Conservation (phyloP, 2,329 filamentous ascomycete genomes). For the Westerdykella aurantiaca region DNA sequence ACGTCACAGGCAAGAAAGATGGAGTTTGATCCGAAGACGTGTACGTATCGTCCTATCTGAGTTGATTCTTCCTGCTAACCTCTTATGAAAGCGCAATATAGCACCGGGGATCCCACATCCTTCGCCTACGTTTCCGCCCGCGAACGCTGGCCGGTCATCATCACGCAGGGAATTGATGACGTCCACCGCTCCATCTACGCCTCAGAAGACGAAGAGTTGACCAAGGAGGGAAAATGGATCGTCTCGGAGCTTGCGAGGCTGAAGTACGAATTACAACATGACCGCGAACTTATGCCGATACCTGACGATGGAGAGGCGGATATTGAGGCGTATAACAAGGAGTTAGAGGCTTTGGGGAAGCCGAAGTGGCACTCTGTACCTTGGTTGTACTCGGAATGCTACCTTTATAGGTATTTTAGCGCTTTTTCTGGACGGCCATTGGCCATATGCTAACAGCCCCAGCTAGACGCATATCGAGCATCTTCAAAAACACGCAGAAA, state of each 20-base stretch:
- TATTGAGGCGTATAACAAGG: conserved; percentile 75
- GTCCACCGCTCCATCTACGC: conserved; percentile 68
- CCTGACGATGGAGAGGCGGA: conserved; percentile 71
- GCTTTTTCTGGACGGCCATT: neutral
- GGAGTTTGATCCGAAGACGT: conserved; percentile 69
- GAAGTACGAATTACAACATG: conserved; percentile 94
- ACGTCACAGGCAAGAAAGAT: conserved; percentile 40
- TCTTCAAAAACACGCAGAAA: conserved; percentile 68
- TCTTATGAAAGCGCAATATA: conserved; percentile 59
- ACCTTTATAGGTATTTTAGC: conserved; percentile 70
- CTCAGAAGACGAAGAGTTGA: conserved; percentile 57
- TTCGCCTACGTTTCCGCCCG: conserved; percentile 82
- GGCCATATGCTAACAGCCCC: conserved; percentile 1
- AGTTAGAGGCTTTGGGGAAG: conserved; percentile 67
- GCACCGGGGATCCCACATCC: conserved; percentile 74
- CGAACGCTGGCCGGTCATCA: conserved; percentile 87
- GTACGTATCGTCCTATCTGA: conserved; percentile 45
- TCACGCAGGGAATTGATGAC: conserved; percentile 91
- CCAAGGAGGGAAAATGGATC: conserved; percentile 79
- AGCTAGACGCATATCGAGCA: conserved; percentile 68
- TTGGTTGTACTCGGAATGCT: conserved; percentile 93
- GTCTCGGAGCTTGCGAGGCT: conserved; percentile 71
- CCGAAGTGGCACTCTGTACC: conserved; percentile 77
- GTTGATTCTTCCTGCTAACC: conserved; percentile 1
- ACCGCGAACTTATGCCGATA: conserved; percentile 71